A percentile compares a stretch with the other conserved stretches of the same genome.
phyloP scores from a whole-genome alignment of 768 basidiomycete species.

The Terana coerulea region DNA sequence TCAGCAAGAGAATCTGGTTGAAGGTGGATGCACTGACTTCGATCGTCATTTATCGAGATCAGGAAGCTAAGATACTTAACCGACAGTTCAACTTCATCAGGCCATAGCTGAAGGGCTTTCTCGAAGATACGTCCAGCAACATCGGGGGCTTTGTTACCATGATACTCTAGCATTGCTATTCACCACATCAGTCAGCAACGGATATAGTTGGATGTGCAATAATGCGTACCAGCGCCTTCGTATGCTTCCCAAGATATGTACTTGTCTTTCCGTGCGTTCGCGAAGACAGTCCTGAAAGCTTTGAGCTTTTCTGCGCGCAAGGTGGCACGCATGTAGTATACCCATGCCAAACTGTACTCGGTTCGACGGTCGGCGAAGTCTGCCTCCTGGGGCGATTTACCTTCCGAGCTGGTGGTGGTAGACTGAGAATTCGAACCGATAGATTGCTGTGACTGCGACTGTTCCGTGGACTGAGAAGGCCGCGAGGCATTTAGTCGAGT shows the following conservation, averaged over 20 bases:
- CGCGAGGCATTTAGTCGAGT: conserved; percentile 31
- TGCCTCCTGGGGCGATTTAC: conserved; percentile 48
- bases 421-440: conserved; percentile 20
- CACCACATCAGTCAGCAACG: neutral
- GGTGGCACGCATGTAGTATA: conserved; percentile 92
- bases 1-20: neutral
- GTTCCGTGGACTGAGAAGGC: conserved; percentile 21
- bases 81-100: conserved; percentile 81
- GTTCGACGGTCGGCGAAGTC: conserved; percentile 57
- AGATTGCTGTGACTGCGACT: neutral
- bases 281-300: conserved; percentile 72
- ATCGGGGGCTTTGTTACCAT: conserved; percentile 70
- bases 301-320: conserved; percentile 85
- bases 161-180: conserved; percentile 91
- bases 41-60: conserved; percentile 92
- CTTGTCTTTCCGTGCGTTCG: conserved; percentile 71
- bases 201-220: neutral
- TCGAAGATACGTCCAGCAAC: conserved; percentile 93
- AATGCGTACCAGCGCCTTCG: conserved; percentile 76
- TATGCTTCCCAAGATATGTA: conserved; percentile 90
- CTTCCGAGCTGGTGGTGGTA: conserved; percentile 35
- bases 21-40: conserved; percentile 55
- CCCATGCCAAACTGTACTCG: conserved; percentile 78
- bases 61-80: conserved; percentile 89
- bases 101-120: conserved; percentile 81